Evolutionary conservation across 2,329 filamentous ascomycete species (phyloP).

Genomic region (Microcera coccophila): DNA sequence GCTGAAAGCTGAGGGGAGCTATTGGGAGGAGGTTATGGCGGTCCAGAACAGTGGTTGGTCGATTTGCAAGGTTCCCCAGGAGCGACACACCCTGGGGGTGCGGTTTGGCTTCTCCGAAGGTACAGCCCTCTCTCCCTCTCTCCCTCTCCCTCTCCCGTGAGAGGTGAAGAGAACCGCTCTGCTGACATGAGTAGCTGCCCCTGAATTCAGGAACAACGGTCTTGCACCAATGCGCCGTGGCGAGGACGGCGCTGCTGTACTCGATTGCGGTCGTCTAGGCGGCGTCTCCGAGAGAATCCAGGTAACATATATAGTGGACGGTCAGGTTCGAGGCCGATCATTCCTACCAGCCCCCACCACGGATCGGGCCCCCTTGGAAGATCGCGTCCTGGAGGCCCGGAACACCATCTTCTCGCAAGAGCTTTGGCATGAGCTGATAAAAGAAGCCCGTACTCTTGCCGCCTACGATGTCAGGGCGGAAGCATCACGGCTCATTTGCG

Average conservation of each 20-base stretch:
- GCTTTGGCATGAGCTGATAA: constrained; percentile 81
- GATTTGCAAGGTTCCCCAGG: constrained; percentile 70
- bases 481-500: constrained; percentile 54
- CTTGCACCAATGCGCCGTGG: constrained; percentile 74
- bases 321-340: constrained; percentile 55
- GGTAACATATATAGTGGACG: constrained; percentile 60
- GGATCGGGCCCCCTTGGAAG: constrained; percentile 55
- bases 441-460: constrained; percentile 71
- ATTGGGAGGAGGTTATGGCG: constrained; percentile 82
- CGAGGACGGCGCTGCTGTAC: constrained; percentile 67
- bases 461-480: constrained; percentile 66
- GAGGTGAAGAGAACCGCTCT: too few species aligned
- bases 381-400: constrained; percentile 68
- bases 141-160: neutral
- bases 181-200: constrained; percentile 43
- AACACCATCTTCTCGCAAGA: constrained; percentile 82
- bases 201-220: constrained; percentile 64
- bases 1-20: constrained; percentile 74
- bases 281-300: constrained; percentile 58
- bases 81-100: constrained; percentile 73
- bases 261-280: constrained; percentile 60
- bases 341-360: constrained; percentile 49
- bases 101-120: constrained; percentile 84
- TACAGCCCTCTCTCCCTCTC: constrained; percentile 26
- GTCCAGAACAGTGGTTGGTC: constrained; percentile 85